Evolutionary conservation across 768 basidiomycete species (phyloP).

Genomic region (Thelephora aurantiotincta): DNA sequence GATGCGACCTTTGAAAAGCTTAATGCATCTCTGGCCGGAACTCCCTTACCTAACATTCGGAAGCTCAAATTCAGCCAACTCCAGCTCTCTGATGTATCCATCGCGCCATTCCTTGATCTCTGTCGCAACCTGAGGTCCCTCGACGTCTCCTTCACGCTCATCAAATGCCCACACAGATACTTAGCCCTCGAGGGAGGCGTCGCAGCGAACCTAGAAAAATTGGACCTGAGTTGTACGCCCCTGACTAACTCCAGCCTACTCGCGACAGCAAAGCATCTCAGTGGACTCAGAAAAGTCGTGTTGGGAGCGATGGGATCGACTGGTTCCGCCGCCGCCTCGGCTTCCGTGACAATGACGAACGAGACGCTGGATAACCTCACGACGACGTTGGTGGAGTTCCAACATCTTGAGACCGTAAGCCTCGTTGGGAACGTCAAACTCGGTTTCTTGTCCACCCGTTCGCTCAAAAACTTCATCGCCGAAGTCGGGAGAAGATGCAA

Average conservation of each 20-base stretch:
- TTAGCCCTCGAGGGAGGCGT: constrained; percentile 4
- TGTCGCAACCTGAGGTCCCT: constrained; percentile 40
- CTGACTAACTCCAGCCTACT: constrained; percentile 28
- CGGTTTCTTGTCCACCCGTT: constrained; percentile 22
- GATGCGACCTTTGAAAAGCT: constrained; percentile 40
- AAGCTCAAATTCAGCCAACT: constrained; percentile 48
- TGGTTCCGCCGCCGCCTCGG: constrained; percentile 28
- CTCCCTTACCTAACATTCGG: constrained; percentile 23
- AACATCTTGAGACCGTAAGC: constrained; percentile 35
- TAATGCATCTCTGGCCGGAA: constrained; percentile 11
- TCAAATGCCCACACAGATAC: constrained; percentile 22
- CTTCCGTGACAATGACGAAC: constrained; percentile 45
- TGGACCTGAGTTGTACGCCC: constrained; percentile 46
- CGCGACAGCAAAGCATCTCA: constrained; percentile 22
- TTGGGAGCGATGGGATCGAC: constrained; percentile 43
- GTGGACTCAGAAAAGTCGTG: constrained; percentile 31
- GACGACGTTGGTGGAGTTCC: constrained; percentile 20
- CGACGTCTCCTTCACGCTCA: constrained; percentile 50
- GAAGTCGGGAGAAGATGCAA: constrained; percentile 46
- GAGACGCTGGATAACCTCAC: constrained; percentile 29
- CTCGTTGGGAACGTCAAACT: constrained; percentile 54
- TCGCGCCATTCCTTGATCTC: constrained; percentile 25
- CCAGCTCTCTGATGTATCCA: constrained; percentile 32
- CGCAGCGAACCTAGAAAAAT: constrained; percentile 32
- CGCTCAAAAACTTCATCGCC: constrained; percentile 31